Base-by-base conservation (phyloP, 768 basidiomycete species). In the Lactarius vividus region DNA sequence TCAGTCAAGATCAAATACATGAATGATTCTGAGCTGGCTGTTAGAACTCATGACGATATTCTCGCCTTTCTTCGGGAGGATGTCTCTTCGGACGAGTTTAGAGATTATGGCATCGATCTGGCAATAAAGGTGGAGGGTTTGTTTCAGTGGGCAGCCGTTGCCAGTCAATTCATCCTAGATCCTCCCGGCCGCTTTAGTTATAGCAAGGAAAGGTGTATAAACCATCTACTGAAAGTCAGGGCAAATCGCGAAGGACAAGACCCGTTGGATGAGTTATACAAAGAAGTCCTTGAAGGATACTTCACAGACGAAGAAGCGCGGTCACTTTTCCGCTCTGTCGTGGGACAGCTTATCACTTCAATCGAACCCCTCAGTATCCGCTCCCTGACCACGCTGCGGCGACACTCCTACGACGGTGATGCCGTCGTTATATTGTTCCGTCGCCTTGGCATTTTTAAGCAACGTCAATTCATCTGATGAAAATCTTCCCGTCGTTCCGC, bases 361-460 rank as follows among this genome's bases (percentile, higher is more conserved):
- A 15, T 59, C 13, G 57, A 59, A 16, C 57, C 57, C 0, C 57
- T 59, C 57, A 40, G 33, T 39, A 28, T 44, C 26, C 10, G 28
- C n/a, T 39, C 59, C 7, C 40, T 60, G 18, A 49, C 59, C 18
- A 13, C 18, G 5, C 39, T 60, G 10, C 28, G 28, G 31, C 42
- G 7, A 28, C 18, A 39, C 10, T 11, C 13, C 1, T 8, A 2
- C 9, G 20, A n/a, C 18, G 1, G 31, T 31, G n/a, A 26, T 18
- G 26, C n/a, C 4, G 31, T 61, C 8, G 31, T 35, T 16, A 10
- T 0, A 2, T 31, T 53, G 31, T 26, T 61, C 20, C 26, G 46
- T n/a, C 40, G 20, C 20, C 42, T 61, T 13, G 60, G 60, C 60
- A 4, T 35, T 61, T 20, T n/a, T 61, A 9, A 61, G 44, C 8